Evolutionary conservation across 768 basidiomycete species (phyloP).

Genomic region (Floccularia luteovirens): DNA sequence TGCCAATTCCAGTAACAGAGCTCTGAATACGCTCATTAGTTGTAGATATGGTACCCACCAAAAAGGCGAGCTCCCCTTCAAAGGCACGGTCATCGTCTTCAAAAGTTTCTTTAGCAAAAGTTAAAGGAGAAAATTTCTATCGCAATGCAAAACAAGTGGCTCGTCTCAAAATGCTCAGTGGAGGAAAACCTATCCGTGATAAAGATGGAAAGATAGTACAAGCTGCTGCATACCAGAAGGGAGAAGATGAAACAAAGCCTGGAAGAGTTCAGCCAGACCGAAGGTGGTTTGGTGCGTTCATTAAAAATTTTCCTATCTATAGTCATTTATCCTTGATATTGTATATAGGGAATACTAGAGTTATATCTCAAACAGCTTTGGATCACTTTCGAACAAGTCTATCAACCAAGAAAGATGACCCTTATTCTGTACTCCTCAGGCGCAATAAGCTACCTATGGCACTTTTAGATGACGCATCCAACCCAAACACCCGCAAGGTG

Average conservation of each 20-base stretch:
- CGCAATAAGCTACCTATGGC: constrained; percentile 98
- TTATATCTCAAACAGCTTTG: constrained; percentile 92
- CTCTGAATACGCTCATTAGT: no score
- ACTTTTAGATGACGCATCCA: constrained; percentile 83
- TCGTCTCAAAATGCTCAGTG: constrained; percentile 86
- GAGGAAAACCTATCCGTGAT: constrained; percentile 88
- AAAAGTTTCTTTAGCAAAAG: constrained; percentile 52
- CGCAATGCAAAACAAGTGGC: constrained; percentile 87
- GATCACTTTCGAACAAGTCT: constrained; percentile 95
- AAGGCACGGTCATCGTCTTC: constrained; percentile 39
- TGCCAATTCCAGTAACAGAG: no score
- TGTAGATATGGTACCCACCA: constrained; percentile 37
- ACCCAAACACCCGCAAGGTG: constrained; percentile 73
- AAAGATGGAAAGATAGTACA: constrained; percentile 87
- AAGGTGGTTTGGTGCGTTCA: constrained; percentile 87
- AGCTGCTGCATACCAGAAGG: constrained; percentile 93
- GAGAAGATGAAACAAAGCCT: constrained; percentile 84
- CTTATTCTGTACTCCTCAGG: constrained; percentile 89
- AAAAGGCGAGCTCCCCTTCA: constrained; percentile 25
- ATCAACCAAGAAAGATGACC: constrained; percentile 78
- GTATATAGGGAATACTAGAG: constrained; percentile 87
- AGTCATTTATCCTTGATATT: constrained; percentile 2
- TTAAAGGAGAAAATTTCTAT: constrained; percentile 97
- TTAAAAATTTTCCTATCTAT: neutral
- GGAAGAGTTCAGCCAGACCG: constrained; percentile 93